These are phyloP conservation scores for Cladosporium oxysporum DNA, from an alignment of 2,329 filamentous ascomycete species.

Conservation along the genomic window DNA sequence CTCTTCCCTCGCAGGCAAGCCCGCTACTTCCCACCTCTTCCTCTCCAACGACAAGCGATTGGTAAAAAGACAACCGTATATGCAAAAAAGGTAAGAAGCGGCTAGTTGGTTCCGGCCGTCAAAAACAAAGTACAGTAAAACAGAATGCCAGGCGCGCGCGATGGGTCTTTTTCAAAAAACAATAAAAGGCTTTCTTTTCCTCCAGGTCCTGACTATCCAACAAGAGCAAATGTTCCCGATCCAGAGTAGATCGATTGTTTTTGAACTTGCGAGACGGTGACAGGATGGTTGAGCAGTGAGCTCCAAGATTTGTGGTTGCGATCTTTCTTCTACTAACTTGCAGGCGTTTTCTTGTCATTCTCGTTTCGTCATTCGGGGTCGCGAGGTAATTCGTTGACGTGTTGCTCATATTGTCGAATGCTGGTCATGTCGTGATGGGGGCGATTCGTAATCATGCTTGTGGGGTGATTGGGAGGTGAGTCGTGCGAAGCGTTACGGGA, in stretches of 20 bases:
- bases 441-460: slow-evolving; percentile 21
- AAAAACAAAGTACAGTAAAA: slow-evolving; percentile 12
- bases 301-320: slow-evolving; percentile 14
- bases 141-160: slow-evolving; percentile 18
- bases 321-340: slow-evolving; percentile 21
- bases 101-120: slow-evolving; percentile 7
- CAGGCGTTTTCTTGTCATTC: slow-evolving; percentile 13
- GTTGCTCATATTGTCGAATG: slow-evolving; percentile 21
- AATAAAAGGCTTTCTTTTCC: slow-evolving; percentile 17
- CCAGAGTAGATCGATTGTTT: neutral
- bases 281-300: slow-evolving; percentile 16
- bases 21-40: neutral
- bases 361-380: slow-evolving; percentile 20
- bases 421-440: slow-evolving; percentile 21
- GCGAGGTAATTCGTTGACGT: slow-evolving; percentile 18
- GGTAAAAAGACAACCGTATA: neutral
- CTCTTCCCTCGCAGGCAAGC: neutral
- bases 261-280: neutral
- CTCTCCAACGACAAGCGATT: neutral
- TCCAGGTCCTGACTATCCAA: slow-evolving; percentile 5
- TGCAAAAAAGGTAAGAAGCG: slow-evolving; percentile 1
- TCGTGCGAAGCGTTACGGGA: slow-evolving; percentile 20
- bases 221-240: neutral
- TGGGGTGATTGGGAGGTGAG: slow-evolving; percentile 6
- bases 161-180: slow-evolving; percentile 2